Percentiles rank a stretch among this genome's conserved stretches.
Evolutionary conservation across 495 filamentous ascomycete species (phyloP).

Genomic region (Lentithecium fluviatile): DNA sequence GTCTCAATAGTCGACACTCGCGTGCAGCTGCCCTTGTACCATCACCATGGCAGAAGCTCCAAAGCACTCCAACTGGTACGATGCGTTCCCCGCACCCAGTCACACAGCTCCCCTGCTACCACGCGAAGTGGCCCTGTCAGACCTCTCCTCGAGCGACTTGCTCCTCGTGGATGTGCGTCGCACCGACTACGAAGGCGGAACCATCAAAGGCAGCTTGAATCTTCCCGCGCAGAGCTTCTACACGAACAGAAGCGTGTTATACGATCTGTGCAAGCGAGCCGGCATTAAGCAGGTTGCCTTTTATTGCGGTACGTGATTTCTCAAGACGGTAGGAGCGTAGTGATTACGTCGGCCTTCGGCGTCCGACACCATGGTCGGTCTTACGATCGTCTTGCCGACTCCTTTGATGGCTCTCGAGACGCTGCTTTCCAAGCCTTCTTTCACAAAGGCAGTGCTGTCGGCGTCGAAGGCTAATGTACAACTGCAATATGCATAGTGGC

Average conservation of each 20-base stretch:
- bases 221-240: constrained; percentile 53
- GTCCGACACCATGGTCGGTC: too few relatives aligned
- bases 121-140: constrained; percentile 22
- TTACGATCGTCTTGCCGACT: too few relatives aligned
- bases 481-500: not conserved
- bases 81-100: constrained; percentile 23
- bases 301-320: constrained; percentile 48
- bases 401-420: too few relatives aligned
- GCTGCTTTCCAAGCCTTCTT: too few relatives aligned
- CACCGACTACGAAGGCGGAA: constrained; percentile 48
- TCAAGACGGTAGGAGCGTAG: not conserved
- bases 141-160: constrained; percentile 21
- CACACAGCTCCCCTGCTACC: constrained; percentile 26
- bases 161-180: constrained; percentile 43
- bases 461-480: too few relatives aligned
- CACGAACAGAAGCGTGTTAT: constrained; percentile 43
- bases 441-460: too few relatives aligned
- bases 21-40: not conserved
- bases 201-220: constrained; percentile 51
- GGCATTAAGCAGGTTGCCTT: constrained; percentile 50
- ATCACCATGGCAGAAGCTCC: constrained; percentile 9
- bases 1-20: too few relatives aligned
- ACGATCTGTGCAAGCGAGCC: constrained; percentile 46
- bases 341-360: too few relatives aligned
- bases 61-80: constrained; percentile 17